Conservation (phyloP, 495 filamentous ascomycete genomes). For the Chaetomium tenue region DNA sequence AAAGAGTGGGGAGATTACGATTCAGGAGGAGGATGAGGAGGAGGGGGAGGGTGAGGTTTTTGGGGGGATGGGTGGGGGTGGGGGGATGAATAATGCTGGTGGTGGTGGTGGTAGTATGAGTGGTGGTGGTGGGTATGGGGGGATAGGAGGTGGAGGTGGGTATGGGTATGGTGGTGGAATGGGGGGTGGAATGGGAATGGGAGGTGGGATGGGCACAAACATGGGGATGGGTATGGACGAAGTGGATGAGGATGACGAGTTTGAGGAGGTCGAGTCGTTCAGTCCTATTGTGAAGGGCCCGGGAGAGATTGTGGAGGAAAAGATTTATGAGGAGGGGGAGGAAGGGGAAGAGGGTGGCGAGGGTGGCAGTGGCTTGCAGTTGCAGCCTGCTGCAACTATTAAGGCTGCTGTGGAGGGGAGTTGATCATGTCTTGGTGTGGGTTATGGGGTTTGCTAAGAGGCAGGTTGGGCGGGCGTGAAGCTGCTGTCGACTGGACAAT, state of each 20-base stretch:
- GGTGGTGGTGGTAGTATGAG: constrained; percentile 15
- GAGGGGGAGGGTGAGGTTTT: constrained; percentile 45
- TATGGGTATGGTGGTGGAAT: neutral
- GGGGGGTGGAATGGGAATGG: constrained; percentile 18
- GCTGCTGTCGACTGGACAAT: too few species aligned
- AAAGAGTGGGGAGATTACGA: constrained; percentile 66
- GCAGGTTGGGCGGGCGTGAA: neutral
- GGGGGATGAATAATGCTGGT: constrained; percentile 19
- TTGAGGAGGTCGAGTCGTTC: constrained; percentile 71
- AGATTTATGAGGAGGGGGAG: constrained; percentile 51
- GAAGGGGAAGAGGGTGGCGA: constrained; percentile 20
- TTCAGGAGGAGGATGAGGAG: constrained; percentile 83
- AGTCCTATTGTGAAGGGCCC: constrained; percentile 49
- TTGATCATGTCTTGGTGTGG: neutral
- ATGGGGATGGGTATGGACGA: constrained; percentile 15
- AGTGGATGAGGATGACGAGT: constrained; percentile 39
- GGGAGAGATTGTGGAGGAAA: constrained; percentile 55
- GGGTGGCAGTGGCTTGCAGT: neutral
- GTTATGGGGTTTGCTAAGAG: neutral
- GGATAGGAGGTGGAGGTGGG: too few species aligned
- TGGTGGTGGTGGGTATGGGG: neutral
- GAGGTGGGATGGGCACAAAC: neutral
- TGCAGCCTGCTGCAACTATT: constrained; percentile 25
- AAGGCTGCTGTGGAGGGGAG: constrained; percentile 4
- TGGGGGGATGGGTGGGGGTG: too few species aligned